These are phyloP conservation scores for Melaleuca quinquenervia DNA, from an alignment of 345 rosid species.

Conservation along the genomic window DNA sequence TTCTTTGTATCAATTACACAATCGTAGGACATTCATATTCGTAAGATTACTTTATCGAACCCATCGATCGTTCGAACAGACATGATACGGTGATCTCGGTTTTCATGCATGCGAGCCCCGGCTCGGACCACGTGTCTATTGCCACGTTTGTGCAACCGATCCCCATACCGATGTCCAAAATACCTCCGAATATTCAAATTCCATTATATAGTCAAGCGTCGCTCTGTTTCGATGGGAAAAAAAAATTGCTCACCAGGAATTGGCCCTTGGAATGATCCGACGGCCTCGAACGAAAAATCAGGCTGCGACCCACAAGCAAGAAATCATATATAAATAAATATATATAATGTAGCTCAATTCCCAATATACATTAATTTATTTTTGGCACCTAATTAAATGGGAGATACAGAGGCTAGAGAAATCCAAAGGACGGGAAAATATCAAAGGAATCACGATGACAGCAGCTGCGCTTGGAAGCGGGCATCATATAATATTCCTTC, in stretches of 20 bases:
- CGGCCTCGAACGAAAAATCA: background rate
- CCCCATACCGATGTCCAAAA: background rate
- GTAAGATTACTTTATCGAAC: background rate
- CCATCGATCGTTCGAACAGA: background rate
- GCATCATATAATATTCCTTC: background rate
- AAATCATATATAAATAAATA: background rate
- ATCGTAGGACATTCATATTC: background rate
- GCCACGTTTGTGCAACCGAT: background rate
- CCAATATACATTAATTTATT: background rate
- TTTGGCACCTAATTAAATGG: background rate
- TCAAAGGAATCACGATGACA: background rate
- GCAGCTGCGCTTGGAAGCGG: background rate
- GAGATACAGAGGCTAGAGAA: background rate
- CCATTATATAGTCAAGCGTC: background rate
- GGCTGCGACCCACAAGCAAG: background rate
- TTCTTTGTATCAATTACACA: background rate
- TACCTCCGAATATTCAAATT: background rate
- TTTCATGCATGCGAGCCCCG: background rate
- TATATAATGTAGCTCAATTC: background rate
- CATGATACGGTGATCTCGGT: background rate
- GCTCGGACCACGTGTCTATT: background rate
- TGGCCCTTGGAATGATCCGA: background rate
- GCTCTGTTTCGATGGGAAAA: background rate
- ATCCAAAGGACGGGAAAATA: background rate
- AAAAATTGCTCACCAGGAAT: background rate